Evolutionary conservation across 2,329 filamentous ascomycete genomes (phyloP).

Genomic region (Scortechinia acanthostroma): DNA sequence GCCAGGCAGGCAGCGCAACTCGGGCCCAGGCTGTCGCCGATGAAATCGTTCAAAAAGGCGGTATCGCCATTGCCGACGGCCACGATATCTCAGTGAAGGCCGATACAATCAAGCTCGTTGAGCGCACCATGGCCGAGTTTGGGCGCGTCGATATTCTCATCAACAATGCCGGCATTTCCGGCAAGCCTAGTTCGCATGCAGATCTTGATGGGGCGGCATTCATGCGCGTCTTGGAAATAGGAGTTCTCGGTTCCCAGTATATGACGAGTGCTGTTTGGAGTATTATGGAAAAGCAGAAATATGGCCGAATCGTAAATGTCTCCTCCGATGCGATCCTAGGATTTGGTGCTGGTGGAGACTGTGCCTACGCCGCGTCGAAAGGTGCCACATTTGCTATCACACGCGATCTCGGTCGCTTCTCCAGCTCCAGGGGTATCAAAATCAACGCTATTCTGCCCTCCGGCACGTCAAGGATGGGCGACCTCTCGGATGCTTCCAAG

Average conservation of each 20-base stretch:
- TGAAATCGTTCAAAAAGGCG: constrained; percentile 64
- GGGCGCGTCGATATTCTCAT: constrained; percentile 68
- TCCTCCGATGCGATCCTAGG: too few species aligned
- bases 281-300: constrained; percentile 71
- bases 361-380: constrained; percentile 67
- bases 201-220: constrained; percentile 73
- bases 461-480: too few species aligned
- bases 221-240: constrained; percentile 64
- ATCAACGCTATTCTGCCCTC: constrained; percentile 73
- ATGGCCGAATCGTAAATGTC: constrained; percentile 70
- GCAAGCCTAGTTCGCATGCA: too few species aligned
- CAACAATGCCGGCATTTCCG: constrained; percentile 73
- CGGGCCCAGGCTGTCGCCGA: constrained; percentile 65
- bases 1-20: too few species aligned
- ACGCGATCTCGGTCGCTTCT: constrained; percentile 64
- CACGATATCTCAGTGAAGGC: too few species aligned
- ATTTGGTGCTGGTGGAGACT: constrained; percentile 74
- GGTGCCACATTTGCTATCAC: constrained; percentile 69
- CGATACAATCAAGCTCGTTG: constrained; percentile 64
- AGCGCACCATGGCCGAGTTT: constrained; percentile 65
- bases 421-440: constrained; percentile 71
- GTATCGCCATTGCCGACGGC: constrained; percentile 63
- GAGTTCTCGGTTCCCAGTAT: constrained; percentile 68
- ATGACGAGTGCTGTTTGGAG: constrained; percentile 71
- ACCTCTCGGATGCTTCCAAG: constrained; percentile 71